Evolutionary conservation across 202 grass and related monocot genomes (phyloP).

Genomic region (Schoenoplectus tabernaemontani): DNA sequence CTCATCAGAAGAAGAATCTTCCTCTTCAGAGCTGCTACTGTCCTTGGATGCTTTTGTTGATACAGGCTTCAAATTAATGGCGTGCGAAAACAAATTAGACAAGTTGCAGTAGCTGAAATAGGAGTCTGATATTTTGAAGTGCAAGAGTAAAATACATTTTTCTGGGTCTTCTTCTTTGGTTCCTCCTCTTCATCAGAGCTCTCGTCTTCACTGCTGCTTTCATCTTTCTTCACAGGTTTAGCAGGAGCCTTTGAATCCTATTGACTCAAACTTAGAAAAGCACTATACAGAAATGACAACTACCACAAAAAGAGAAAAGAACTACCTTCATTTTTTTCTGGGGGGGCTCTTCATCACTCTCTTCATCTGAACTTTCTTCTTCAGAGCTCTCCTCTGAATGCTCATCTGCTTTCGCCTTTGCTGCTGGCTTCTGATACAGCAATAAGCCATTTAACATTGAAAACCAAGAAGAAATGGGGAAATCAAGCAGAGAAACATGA

Average conservation of each 20-base stretch:
- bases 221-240: constrained; percentile 10
- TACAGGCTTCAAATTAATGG: not conserved
- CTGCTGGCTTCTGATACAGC: not conserved
- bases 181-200: too few species aligned
- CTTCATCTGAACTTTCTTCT: constrained; percentile 47
- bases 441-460: not conserved
- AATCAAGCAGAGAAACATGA: constrained; percentile 1
- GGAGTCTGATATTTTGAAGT: too few species aligned
- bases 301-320: not conserved
- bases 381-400: constrained; percentile 50
- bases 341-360: constrained; percentile 50
- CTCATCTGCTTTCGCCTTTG: constrained; percentile 38
- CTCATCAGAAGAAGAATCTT: constrained; percentile 30
- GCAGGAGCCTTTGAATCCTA: constrained; percentile 38
- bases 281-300: not conserved
- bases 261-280: not conserved
- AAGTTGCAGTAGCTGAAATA: too few species aligned
- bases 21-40: constrained; percentile 33
- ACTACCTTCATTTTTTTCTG: constrained; percentile 62
- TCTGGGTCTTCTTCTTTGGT: too few species aligned
- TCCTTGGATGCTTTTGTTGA: constrained; percentile 9
- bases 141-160: too few species aligned
- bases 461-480: not conserved
- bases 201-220: constrained; percentile 34
- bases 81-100: too few species aligned